Percentiles rank a stretch among this genome's conserved stretches.
Conservation (phyloP, 768 basidiomycete species). For the Lentinula raphanica region DNA sequence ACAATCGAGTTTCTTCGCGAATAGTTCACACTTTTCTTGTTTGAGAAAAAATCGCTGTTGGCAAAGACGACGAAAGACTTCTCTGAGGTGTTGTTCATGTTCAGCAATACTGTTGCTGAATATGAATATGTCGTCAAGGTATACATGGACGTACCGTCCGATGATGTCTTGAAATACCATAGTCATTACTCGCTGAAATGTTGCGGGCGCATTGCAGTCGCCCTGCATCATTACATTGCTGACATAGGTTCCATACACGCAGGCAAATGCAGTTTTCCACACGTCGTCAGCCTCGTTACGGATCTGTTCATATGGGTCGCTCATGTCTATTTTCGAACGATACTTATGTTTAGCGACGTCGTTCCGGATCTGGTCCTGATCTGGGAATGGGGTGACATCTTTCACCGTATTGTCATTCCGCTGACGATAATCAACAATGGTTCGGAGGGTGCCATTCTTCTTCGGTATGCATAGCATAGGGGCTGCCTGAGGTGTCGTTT, state of each 20-base stretch:
- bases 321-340: slow-evolving; percentile 25
- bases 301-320: slow-evolving; percentile 29
- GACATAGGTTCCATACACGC: slow-evolving; percentile 22
- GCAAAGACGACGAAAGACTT: slow-evolving; percentile 18
- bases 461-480: slow-evolving; percentile 24
- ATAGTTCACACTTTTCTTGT: slow-evolving; percentile 19
- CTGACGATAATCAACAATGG: slow-evolving; percentile 12
- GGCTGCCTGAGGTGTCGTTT: slow-evolving; percentile 10
- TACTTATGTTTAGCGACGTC: slow-evolving; percentile 18
- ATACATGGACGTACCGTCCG: not conserved
- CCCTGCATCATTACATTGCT: slow-evolving; percentile 31
- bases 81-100: slow-evolving; percentile 19
- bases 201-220: slow-evolving; percentile 16
- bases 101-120: slow-evolving; percentile 20
- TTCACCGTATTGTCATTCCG: slow-evolving; percentile 23
- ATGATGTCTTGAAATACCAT: slow-evolving; percentile 16
- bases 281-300: slow-evolving; percentile 17
- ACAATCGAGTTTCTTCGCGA: slow-evolving; percentile 17
- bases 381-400: slow-evolving; percentile 11
- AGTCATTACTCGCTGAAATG: slow-evolving; percentile 29
- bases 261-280: slow-evolving; percentile 20
- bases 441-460: slow-evolving; percentile 17
- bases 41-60: slow-evolving; percentile 19
- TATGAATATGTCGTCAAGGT: not conserved
- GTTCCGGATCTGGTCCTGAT: slow-evolving; percentile 15